Conservation (phyloP, 257 asterid genomes). For the Petrea volubilis region DNA sequence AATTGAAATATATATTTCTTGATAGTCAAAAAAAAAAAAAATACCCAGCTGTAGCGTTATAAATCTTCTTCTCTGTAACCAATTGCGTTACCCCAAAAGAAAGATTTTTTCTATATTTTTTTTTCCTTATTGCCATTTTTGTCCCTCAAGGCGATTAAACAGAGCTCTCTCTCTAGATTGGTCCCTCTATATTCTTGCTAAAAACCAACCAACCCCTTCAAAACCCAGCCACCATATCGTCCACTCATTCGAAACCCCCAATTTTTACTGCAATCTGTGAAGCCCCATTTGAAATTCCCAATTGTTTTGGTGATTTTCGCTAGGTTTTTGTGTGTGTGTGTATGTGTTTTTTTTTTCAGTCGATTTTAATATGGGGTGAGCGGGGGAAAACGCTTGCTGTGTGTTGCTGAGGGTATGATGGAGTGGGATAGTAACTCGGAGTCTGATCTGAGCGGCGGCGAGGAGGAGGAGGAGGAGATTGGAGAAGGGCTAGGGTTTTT, state of each 20-base stretch:
- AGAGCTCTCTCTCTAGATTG: slow-evolving; percentile 13
- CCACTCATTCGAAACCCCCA: slow-evolving; percentile 34
- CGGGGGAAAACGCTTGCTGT: neutral
- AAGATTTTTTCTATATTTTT: slow-evolving; percentile 12
- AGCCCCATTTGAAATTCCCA: slow-evolving; percentile 9
- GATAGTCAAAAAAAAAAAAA: slow-evolving; percentile 17
- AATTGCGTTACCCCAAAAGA: slow-evolving; percentile 14
- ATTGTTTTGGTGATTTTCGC: neutral
- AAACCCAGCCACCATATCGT: slow-evolving; percentile 26
- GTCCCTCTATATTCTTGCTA: slow-evolving; percentile 23
- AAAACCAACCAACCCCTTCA: neutral
- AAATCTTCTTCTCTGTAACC: no score
- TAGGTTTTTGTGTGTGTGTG: neutral
- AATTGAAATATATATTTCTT: no score
- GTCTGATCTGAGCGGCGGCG: slow-evolving; percentile 66
- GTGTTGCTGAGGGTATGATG: slow-evolving; percentile 43
- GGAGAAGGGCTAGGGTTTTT: slow-evolving; percentile 64
- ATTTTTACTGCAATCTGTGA: slow-evolving; percentile 1
- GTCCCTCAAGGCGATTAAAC: slow-evolving; percentile 19
- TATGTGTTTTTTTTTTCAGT: no score
- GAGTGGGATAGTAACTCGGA: slow-evolving; percentile 92
- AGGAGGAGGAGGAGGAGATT: slow-evolving; percentile 43
- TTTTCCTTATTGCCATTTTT: slow-evolving; percentile 9
- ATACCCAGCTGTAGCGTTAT: neutral
- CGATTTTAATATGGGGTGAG: slow-evolving; percentile 36